Evolutionary conservation across 345 rosid species (phyloP).

Genomic region (Firmiana major): DNA sequence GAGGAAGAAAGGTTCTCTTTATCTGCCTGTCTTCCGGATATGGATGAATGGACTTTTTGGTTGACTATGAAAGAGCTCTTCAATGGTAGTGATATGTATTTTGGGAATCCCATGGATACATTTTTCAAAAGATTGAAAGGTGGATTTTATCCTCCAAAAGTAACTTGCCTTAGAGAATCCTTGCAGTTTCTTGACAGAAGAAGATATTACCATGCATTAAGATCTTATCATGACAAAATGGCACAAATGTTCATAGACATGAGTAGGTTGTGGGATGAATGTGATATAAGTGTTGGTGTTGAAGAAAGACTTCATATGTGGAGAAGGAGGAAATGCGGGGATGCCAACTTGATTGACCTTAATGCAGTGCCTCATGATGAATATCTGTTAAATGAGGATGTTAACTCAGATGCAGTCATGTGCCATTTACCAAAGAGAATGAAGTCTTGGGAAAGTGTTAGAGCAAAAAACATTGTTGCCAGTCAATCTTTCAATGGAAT

Average conservation of each 20-base stretch:
- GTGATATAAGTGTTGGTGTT: slow-evolving; percentile 25
- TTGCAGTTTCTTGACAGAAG: slow-evolving; percentile 39
- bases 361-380: slow-evolving; percentile 50
- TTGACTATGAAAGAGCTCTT: slow-evolving; percentile 55
- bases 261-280: slow-evolving; percentile 43
- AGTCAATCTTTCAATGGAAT: slow-evolving; percentile 22
- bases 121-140: slow-evolving; percentile 55
- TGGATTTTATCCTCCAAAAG: slow-evolving; percentile 52
- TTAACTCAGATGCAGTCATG: slow-evolving; percentile 20
- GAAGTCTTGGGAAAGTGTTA: slow-evolving; percentile 25
- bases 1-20: slow-evolving; percentile 60
- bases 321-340: slow-evolving; percentile 36
- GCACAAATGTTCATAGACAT: slow-evolving; percentile 38
- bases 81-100: slow-evolving; percentile 44
- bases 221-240: slow-evolving; percentile 50
- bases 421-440: slow-evolving; percentile 22
- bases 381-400: slow-evolving; percentile 29
- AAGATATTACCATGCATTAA: slow-evolving; percentile 44
- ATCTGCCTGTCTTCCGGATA: slow-evolving; percentile 61
- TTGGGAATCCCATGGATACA: slow-evolving; percentile 60
- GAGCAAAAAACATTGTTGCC: slow-evolving; percentile 20
- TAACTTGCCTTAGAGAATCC: slow-evolving; percentile 40
- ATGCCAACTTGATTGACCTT: slow-evolving; percentile 45
- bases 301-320: slow-evolving; percentile 42
- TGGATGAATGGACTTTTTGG: slow-evolving; percentile 51